Percentiles rank a stretch among this genome's conserved stretches.
phyloP scores from a whole-genome alignment of 1,284 basidiomycete species.

The Austropuccinia psidii region DNA sequence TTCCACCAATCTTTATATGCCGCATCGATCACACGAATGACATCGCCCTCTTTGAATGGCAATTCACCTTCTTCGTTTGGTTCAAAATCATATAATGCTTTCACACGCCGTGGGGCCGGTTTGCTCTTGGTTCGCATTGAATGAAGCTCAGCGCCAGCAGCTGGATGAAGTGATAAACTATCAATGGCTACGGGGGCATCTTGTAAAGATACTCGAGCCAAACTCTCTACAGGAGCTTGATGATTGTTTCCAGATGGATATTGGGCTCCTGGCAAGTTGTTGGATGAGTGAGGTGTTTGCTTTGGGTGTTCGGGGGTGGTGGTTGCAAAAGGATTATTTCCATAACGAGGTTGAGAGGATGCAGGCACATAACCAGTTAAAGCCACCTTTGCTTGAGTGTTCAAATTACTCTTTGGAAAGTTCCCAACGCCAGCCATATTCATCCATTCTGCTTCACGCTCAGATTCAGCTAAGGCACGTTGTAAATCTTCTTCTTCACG shows the following conservation, averaged over 20 bases:
- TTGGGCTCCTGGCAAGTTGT: slow-evolving; percentile 36
- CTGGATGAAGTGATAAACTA: background rate
- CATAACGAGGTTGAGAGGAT: slow-evolving; percentile 32
- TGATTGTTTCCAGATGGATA: slow-evolving; percentile 40
- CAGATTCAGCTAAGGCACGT: slow-evolving; percentile 77
- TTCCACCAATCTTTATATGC: slow-evolving; percentile 99
- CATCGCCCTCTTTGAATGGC: slow-evolving; percentile 82
- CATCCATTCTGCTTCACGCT: slow-evolving; percentile 55
- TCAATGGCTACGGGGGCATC: slow-evolving; percentile 39
- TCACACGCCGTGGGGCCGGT: slow-evolving; percentile 60
- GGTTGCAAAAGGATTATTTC: slow-evolving; percentile 16
- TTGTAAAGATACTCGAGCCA: slow-evolving; percentile 45
- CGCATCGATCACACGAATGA: slow-evolving; percentile 91
- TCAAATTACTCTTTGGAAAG: slow-evolving; percentile 14
- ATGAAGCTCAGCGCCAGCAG: slow-evolving; percentile 27
- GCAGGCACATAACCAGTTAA: slow-evolving; percentile 37
- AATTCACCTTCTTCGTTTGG: slow-evolving; percentile 85
- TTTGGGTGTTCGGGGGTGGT: background rate
- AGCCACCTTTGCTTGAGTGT: background rate
- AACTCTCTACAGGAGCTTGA: slow-evolving; percentile 44
- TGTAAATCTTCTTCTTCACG: slow-evolving; percentile 88
- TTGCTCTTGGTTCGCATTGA: slow-evolving; percentile 38
- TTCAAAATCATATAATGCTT: slow-evolving; percentile 82
- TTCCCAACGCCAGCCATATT: slow-evolving; percentile 42
- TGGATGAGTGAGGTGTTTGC: background rate